Evolutionary conservation across 441 rosid species (phyloP).

Genomic region (Euphorbia celastroides): DNA sequence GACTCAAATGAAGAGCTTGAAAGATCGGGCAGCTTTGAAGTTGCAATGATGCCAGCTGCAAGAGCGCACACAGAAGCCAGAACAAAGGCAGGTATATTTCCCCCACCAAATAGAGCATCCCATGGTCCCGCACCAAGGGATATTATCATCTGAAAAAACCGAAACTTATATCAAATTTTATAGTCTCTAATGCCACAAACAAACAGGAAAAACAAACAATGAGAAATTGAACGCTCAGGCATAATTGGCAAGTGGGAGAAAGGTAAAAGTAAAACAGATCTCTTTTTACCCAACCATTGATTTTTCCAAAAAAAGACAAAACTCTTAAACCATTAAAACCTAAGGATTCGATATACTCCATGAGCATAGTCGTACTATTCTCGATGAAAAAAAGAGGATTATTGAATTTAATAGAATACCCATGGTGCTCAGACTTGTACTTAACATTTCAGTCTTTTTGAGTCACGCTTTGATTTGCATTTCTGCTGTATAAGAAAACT

Average conservation of each 20-base stretch:
- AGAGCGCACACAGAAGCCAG: constrained; percentile 68
- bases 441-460: neutral
- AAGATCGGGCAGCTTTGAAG: constrained; percentile 60
- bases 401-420: neutral
- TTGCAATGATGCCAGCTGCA: constrained; percentile 66
- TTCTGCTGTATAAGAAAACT: neutral
- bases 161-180: constrained; percentile 19
- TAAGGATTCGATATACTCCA: neutral
- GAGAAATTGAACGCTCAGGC: neutral
- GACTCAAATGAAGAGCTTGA: constrained; percentile 54
- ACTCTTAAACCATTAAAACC: neutral
- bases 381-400: neutral
- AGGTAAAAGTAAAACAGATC: neutral
- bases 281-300: no score
- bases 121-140: constrained; percentile 93
- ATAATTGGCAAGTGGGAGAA: neutral
- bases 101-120: constrained; percentile 96
- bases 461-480: neutral
- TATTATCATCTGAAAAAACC: constrained; percentile 56
- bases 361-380: neutral
- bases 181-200: neutral
- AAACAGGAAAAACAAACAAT: neutral
- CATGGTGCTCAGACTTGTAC: neutral
- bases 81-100: constrained; percentile 91
- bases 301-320: constrained; percentile 1